Evolutionary conservation across 441 rosid genomes (phyloP).

Genomic region (Daphne laureola): DNA sequence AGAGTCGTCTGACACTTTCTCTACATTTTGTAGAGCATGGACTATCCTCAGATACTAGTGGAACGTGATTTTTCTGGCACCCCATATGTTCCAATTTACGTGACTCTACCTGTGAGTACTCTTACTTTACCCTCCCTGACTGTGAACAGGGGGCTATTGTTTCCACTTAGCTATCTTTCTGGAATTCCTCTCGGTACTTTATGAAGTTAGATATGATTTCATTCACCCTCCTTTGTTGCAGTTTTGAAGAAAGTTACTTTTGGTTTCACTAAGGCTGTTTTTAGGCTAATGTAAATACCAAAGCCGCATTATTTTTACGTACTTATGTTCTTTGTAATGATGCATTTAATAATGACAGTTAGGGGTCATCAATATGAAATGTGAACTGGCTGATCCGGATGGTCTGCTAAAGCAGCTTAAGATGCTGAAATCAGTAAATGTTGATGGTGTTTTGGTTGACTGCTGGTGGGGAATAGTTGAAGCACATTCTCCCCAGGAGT

Average conservation of each 20-base stretch:
- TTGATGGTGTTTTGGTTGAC: conserved; percentile 85
- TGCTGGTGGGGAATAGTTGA: conserved; percentile 99
- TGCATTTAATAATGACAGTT: conserved; percentile 41
- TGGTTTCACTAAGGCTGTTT: conserved; percentile 5
- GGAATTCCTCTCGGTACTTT: no score
- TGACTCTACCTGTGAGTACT: conserved; percentile 85
- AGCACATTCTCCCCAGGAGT: conserved; percentile 83
- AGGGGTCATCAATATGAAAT: conserved; percentile 87
- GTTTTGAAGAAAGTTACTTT: conserved; percentile 1
- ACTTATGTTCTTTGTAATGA: conserved; percentile 8
- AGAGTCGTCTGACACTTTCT: conserved; percentile 7
- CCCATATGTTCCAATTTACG: conserved; percentile 79
- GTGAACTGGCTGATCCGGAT: conserved; percentile 88
- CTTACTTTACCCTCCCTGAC: conserved; percentile 3
- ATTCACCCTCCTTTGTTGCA: neutral
- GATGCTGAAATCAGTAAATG: conserved; percentile 64
- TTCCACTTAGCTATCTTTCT: neutral
- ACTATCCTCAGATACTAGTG: conserved; percentile 40
- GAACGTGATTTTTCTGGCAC: conserved; percentile 84
- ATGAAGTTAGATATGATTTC: neutral
- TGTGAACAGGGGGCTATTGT: neutral
- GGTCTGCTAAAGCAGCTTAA: conserved; percentile 77
- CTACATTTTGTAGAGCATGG: conserved; percentile 41
- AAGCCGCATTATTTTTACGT: conserved; percentile 6
- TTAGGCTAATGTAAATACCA: conserved; percentile 3